Base-by-base conservation (phyloP, 2,329 filamentous ascomycete species). In the Penicillium sp. region DNA sequence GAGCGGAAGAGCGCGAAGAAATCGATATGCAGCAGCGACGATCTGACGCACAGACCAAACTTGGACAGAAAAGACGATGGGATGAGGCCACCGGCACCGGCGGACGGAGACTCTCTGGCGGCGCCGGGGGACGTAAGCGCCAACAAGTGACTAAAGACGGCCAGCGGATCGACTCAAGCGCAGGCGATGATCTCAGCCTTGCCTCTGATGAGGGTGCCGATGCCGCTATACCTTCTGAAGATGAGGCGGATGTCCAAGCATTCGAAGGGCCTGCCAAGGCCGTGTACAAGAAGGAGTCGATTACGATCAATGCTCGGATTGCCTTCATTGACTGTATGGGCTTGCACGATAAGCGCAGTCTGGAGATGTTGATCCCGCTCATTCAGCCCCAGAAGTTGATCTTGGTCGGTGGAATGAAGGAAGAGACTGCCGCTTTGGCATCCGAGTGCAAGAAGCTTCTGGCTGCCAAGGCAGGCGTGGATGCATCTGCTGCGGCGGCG, bases 51-150 rank as follows among this genome's bases (percentile, higher is more conserved):
- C 74, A 85, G 54, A 80, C 81, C 42, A 80, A 79, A 37, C 77
- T 95, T 16, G 93, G 91, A 14, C 90, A 91, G 73, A 98, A 98
- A 71, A 81, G 93, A 50, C 94, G 89, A 68, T 97, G 91, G 89
- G 87, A 91, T 55, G 89, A 94, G 50, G 72, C 80, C 4, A 24
- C 37, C 18, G 76, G 73, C 2, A 61, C 72, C 8, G 66, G 66
- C 36, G 67, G 64, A 44, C 65, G 61, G 31, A 63, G 60, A 40
- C 40, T 57, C 29, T 69, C 72, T 14, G 70, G 71, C 35, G 74
- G 74, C 9, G 60, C 52, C n/a, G 41, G 38, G 16, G 49, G 70
- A 20, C 80, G 76, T 57, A 90, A 87, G 64, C 79, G 85, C 22
- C 74, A 79, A 9, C 80, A 81, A 34, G 55, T 70, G 66, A 42